phyloP scores from a whole-genome alignment of 345 rosid species.

The Arabis alpina region DNA sequence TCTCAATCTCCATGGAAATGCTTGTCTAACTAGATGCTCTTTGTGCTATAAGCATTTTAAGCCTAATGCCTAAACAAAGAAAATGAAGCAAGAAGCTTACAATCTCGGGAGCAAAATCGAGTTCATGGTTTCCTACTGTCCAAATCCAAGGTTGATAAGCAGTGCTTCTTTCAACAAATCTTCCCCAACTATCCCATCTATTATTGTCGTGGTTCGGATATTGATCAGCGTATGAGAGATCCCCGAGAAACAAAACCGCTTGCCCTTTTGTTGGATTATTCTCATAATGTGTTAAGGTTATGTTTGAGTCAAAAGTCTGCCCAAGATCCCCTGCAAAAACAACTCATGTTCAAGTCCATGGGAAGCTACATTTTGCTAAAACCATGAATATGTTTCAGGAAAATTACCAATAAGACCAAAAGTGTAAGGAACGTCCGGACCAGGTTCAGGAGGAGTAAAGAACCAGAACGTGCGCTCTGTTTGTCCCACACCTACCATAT shows the following conservation, averaged over 20 bases:
- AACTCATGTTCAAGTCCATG: neutral
- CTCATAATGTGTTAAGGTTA: slow-evolving; percentile 73
- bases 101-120: slow-evolving; percentile 68
- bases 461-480: slow-evolving; percentile 61
- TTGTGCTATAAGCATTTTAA: neutral
- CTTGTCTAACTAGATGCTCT: neutral
- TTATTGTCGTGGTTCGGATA: slow-evolving; percentile 65
- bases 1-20: neutral
- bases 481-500: slow-evolving; percentile 57
- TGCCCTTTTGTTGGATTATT: slow-evolving; percentile 64
- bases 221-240: slow-evolving; percentile 81
- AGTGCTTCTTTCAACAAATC: slow-evolving; percentile 75
- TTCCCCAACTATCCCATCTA: slow-evolving; percentile 91
- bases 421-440: slow-evolving; percentile 68
- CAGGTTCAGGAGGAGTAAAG: slow-evolving; percentile 61
- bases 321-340: slow-evolving; percentile 80
- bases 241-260: slow-evolving; percentile 73
- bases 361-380: neutral
- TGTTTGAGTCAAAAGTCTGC: slow-evolving; percentile 81
- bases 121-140: slow-evolving; percentile 87
- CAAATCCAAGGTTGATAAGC: slow-evolving; percentile 98
- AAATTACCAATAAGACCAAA: slow-evolving; percentile 57
- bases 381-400: slow-evolving; percentile 12
- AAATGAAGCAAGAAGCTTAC: slow-evolving; percentile 42
- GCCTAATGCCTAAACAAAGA: slow-evolving; percentile 3